Conservation (phyloP, 345 rosid species). For the Aquilaria malaccensis region DNA sequence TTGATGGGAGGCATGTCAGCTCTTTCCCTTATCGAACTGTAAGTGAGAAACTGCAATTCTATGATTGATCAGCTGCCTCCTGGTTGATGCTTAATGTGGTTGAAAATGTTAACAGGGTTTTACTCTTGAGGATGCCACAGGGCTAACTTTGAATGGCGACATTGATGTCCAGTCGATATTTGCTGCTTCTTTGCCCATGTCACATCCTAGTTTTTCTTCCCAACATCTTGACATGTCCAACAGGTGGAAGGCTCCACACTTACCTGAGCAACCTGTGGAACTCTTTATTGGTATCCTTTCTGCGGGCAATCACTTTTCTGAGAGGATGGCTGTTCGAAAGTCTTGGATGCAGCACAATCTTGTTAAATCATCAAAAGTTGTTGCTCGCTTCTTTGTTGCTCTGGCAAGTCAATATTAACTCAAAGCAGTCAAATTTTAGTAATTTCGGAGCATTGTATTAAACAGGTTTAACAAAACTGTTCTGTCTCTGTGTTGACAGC, state of each 20-base stretch:
- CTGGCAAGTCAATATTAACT: slow-evolving; percentile 39
- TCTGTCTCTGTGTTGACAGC: slow-evolving; percentile 34
- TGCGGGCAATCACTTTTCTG: slow-evolving; percentile 89
- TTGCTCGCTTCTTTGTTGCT: slow-evolving; percentile 94
- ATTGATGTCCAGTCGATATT: slow-evolving; percentile 71
- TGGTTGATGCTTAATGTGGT: slow-evolving; percentile 13
- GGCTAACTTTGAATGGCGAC: slow-evolving; percentile 70
- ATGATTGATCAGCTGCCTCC: slow-evolving; percentile 9
- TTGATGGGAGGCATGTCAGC: slow-evolving; percentile 84
- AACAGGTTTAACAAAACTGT: slow-evolving; percentile 7
- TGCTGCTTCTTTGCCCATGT: slow-evolving; percentile 76
- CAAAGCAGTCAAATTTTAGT: neutral
- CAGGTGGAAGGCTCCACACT: slow-evolving; percentile 76
- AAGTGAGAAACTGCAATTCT: slow-evolving; percentile 25
- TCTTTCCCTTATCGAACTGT: slow-evolving; percentile 94
- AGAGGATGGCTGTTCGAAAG: slow-evolving; percentile 95
- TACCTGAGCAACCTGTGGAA: slow-evolving; percentile 52
- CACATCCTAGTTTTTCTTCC: slow-evolving; percentile 84
- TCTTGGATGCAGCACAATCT: slow-evolving; percentile 93
- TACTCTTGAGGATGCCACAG: slow-evolving; percentile 96
- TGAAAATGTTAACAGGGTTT: slow-evolving; percentile 50
- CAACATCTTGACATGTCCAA: slow-evolving; percentile 75
- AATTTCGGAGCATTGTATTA: neutral
- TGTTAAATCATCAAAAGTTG: slow-evolving; percentile 72
- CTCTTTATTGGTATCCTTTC: slow-evolving; percentile 88